These are phyloP conservation scores for Coniosporium uncinatum DNA, from an alignment of 2,329 filamentous ascomycete species.

Conservation along the genomic window DNA sequence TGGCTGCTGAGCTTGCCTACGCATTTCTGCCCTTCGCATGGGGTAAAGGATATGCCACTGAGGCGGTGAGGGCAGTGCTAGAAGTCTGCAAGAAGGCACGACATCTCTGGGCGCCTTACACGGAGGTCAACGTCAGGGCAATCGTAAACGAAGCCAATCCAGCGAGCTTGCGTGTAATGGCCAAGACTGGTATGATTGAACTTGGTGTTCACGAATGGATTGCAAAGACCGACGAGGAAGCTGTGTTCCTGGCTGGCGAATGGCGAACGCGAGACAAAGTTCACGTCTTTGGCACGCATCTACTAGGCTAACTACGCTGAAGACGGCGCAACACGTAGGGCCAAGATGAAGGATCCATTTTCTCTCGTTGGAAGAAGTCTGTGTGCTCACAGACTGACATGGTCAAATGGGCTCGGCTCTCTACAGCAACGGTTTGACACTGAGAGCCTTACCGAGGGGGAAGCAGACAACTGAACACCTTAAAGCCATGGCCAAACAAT, in stretches of 20 bases:
- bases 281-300: slow-evolving; percentile 18
- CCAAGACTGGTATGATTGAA: slow-evolving; percentile 18
- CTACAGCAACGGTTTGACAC: too few species aligned
- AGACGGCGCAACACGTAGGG: too few species aligned
- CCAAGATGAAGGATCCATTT: too few species aligned
- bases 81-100: slow-evolving; percentile 11
- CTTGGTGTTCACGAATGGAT: slow-evolving; percentile 18
- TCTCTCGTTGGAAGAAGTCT: too few species aligned
- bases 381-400: too few species aligned
- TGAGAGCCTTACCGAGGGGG: too few species aligned
- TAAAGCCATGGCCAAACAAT: too few species aligned
- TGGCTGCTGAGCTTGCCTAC: slow-evolving; percentile 14
- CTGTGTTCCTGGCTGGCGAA: slow-evolving; percentile 16
- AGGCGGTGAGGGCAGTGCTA: slow-evolving; percentile 16
- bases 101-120: slow-evolving; percentile 16
- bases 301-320: too few species aligned
- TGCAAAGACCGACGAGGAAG: slow-evolving; percentile 4
- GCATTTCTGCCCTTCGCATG: slow-evolving; percentile 12
- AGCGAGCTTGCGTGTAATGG: slow-evolving; percentile 20
- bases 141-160: slow-evolving; percentile 23
- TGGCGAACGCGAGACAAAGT: slow-evolving; percentile 16
- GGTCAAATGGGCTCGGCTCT: too few species aligned
- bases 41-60: slow-evolving; percentile 15
- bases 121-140: slow-evolving; percentile 19
- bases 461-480: too few species aligned